A percentile compares a stretch with the other conserved stretches of the same genome.
These are phyloP conservation scores for Luffa aegyptiaca DNA, from an alignment of 306 rosid species.

Conservation along the genomic window DNA sequence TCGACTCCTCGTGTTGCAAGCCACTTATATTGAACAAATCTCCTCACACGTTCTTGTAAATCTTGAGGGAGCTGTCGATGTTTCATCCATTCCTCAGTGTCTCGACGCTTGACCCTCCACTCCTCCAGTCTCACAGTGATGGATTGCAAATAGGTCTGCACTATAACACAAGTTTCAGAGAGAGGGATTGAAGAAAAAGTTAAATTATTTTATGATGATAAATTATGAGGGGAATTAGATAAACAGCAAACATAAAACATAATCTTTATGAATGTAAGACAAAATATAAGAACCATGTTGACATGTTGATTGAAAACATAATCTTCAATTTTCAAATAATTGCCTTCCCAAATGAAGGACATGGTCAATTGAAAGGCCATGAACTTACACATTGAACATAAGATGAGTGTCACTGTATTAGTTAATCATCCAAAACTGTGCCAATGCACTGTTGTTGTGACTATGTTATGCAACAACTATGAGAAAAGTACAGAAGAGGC, in stretches of 20 bases:
- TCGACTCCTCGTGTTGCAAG: conserved; percentile 88
- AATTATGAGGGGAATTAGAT: neutral
- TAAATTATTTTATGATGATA: neutral
- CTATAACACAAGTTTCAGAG: conserved; percentile 6
- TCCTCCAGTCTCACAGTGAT: conserved; percentile 84
- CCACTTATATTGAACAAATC: conserved; percentile 88
- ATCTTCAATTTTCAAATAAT: neutral
- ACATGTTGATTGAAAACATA: neutral
- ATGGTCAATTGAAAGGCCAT: neutral
- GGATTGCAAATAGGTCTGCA: conserved; percentile 93
- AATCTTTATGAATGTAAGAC: neutral
- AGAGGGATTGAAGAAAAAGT: neutral
- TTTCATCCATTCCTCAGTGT: conserved; percentile 94
- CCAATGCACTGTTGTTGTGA: neutral
- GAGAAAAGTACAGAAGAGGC: neutral
- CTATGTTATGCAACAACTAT: neutral
- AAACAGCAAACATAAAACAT: too few relatives aligned
- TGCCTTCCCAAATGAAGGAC: neutral
- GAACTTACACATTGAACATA: neutral
- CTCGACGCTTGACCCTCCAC: conserved; percentile 83
- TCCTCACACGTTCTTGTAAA: conserved; percentile 57
- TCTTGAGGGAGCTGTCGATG: conserved; percentile 76
- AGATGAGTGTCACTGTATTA: neutral
- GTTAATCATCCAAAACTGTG: neutral
- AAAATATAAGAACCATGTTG: neutral